Evolutionary conservation across 352 stramenopile genomes (phyloP).

Genomic region (Globisporangium viniferum): DNA sequence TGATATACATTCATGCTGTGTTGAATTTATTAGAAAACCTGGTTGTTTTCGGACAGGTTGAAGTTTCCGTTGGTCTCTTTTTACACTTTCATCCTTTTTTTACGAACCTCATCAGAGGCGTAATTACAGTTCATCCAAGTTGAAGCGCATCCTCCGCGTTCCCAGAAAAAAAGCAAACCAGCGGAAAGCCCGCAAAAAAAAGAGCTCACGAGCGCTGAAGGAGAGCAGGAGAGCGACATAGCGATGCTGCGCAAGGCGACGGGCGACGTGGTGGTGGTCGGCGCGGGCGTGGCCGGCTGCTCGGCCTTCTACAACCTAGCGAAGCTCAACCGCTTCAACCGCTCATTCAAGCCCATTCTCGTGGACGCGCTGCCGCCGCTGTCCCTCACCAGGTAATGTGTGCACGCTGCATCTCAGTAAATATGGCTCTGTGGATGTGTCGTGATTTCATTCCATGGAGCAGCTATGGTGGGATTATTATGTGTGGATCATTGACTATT

Average conservation of each 20-base stretch:
- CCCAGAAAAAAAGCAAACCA: background rate
- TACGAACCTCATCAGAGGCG: background rate
- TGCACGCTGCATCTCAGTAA: background rate
- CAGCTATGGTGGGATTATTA: background rate
- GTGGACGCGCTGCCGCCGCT: slow-evolving; percentile 62
- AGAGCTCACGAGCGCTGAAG: background rate
- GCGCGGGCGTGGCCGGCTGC: slow-evolving; percentile 68
- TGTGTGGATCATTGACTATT: background rate
- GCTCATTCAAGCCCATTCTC: slow-evolving; percentile 65
- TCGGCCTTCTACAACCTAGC: slow-evolving; percentile 78
- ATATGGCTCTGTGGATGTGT: background rate
- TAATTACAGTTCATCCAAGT: slow-evolving; percentile 10
- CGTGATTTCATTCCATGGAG: background rate
- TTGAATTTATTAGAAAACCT: background rate
- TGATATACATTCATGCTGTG: too few species aligned
- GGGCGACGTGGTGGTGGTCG: slow-evolving; percentile 70
- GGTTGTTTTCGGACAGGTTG: slow-evolving; percentile 2
- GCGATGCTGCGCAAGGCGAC: slow-evolving; percentile 44
- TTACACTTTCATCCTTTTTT: background rate
- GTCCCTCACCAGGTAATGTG: slow-evolving; percentile 53
- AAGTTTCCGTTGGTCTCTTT: slow-evolving; percentile 9
- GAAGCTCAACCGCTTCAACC: slow-evolving; percentile 58
- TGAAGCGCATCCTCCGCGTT: slow-evolving; percentile 13
- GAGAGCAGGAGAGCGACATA: background rate
- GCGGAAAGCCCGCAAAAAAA: background rate